These are phyloP conservation scores for Orbilia ellipsospora DNA, from an alignment of 2,329 filamentous ascomycete species.

Conservation along the genomic window DNA sequence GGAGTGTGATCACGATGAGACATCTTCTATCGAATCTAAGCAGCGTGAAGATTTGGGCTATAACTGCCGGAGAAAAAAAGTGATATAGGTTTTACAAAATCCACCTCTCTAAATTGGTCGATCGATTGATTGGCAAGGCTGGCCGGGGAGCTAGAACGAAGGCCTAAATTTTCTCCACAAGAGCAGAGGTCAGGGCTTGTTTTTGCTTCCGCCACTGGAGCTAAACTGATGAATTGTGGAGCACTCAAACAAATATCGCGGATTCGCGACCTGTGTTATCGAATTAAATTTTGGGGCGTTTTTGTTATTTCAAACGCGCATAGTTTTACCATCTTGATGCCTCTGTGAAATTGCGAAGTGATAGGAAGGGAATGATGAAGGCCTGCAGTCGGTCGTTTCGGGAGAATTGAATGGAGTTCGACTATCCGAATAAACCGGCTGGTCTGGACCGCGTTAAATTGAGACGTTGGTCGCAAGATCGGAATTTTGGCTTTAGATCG, in stretches of 20 bases:
- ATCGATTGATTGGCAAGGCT: conserved; percentile 25
- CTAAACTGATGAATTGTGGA: no score
- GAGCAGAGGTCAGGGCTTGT: not conserved
- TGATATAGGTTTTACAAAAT: conserved; percentile 43
- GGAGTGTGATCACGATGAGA: not conserved
- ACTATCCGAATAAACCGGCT: not conserved
- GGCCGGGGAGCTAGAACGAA: conserved; percentile 1
- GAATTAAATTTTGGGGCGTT: no score
- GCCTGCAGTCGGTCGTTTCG: conserved; percentile 20
- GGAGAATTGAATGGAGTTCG: conserved; percentile 13
- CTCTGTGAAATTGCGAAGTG: no score
- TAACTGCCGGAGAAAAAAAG: conserved; percentile 44
- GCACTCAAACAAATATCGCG: no score
- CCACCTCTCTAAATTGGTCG: not conserved
- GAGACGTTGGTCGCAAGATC: not conserved
- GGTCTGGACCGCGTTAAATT: conserved; percentile 10
- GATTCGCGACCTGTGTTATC: no score
- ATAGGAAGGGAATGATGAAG: not conserved
- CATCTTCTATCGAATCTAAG: not conserved
- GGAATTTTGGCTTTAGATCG: conserved; percentile 15
- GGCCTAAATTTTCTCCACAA: conserved; percentile 22
- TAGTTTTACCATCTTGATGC: no score
- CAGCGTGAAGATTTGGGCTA: conserved; percentile 3
- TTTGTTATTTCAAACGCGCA: no score
- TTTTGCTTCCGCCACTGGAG: conserved; percentile 1